These are phyloP conservation scores for Aspergillus sp. DNA, from an alignment of 2,329 filamentous ascomycete species.

Conservation along the genomic window DNA sequence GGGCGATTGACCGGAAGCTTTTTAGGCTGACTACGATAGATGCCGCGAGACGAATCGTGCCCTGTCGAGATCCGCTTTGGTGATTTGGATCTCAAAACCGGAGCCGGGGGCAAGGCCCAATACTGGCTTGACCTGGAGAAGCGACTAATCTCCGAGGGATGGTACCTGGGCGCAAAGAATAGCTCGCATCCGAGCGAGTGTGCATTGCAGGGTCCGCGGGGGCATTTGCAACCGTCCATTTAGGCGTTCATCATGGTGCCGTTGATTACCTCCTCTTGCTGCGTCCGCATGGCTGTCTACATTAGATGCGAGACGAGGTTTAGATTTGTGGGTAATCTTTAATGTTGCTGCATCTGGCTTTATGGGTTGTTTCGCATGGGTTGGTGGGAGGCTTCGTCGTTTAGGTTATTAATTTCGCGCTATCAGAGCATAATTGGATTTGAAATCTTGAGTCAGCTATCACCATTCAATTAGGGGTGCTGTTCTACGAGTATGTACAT, in stretches of 20 bases:
- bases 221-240: constrained; percentile 16
- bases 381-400: background rate
- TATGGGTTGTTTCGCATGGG: background rate
- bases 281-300: background rate
- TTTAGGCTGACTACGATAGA: constrained; percentile 22
- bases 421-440: no score
- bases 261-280: background rate
- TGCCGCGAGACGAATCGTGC: constrained; percentile 29
- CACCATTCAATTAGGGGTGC: no score
- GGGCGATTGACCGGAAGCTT: background rate
- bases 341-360: background rate
- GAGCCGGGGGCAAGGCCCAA: constrained; percentile 58
- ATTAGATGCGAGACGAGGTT: background rate
- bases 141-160: constrained; percentile 63
- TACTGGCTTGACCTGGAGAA: constrained; percentile 68
- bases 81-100: constrained; percentile 75
- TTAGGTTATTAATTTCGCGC: background rate
- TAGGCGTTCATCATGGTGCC: background rate
- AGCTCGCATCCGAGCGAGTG: constrained; percentile 30
- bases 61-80: constrained; percentile 57
- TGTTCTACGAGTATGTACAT: background rate
- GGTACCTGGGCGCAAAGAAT: constrained; percentile 54
- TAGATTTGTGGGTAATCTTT: background rate
- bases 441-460: no score
- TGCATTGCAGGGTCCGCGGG: constrained; percentile 23